phyloP scores from a whole-genome alignment of 1,139 yeast genomes.

The Kodamaea anthophila region DNA sequence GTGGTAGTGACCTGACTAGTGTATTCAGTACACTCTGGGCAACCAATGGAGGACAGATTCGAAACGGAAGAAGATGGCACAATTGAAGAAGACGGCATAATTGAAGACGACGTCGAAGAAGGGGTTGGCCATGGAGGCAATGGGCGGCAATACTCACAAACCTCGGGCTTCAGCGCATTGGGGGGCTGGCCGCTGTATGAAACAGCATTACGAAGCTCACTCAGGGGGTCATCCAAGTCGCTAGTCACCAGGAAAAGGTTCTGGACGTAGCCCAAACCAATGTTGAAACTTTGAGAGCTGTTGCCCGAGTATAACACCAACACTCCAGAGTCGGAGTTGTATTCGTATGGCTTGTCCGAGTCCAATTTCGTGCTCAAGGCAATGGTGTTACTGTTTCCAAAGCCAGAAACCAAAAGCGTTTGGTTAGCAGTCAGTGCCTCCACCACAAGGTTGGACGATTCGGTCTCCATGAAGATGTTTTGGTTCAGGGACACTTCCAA shows the following conservation, averaged over 20 bases:
- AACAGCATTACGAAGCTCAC: background rate
- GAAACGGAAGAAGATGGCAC: too few species aligned
- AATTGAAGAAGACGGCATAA: too few species aligned
- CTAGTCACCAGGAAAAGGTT: constrained; percentile 10
- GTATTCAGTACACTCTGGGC: background rate
- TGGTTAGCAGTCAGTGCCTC: constrained; percentile 12
- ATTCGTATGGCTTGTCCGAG: constrained; percentile 7
- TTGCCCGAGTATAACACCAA: constrained; percentile 9
- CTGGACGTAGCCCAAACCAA: constrained; percentile 18
- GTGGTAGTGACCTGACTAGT: background rate
- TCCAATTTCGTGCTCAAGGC: constrained; percentile 15
- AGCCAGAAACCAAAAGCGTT: constrained; percentile 22
- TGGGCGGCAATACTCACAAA: too few species aligned
- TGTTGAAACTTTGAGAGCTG: constrained; percentile 9
- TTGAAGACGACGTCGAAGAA: too few species aligned
- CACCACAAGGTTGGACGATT: constrained; percentile 9
- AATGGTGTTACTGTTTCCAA: constrained; percentile 23
- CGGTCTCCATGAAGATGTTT: constrained; percentile 10
- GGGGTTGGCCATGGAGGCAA: too few species aligned
- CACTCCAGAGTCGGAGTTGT: constrained; percentile 12
- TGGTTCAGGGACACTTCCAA: constrained; percentile 8
- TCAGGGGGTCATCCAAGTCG: constrained; percentile 3
- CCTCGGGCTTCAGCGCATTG: too few species aligned
- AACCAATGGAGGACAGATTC: too few species aligned
- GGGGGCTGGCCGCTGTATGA: too few species aligned